phyloP scores from a whole-genome alignment of 148 eudicot genomes.

The Hydrangea macrophylla region DNA sequence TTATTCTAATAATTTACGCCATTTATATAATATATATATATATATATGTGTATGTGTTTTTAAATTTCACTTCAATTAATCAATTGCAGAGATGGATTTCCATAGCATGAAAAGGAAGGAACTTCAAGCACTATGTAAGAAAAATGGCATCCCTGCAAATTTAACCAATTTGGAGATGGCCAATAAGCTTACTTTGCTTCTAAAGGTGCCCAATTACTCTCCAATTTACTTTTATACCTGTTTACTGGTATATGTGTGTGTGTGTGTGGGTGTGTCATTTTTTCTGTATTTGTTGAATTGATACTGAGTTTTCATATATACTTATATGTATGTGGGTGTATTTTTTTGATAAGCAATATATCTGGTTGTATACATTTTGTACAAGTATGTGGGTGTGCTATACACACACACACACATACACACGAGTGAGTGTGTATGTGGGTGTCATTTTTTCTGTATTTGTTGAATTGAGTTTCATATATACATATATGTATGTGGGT shows the following conservation, averaged over 20 bases:
- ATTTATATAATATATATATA: no score
- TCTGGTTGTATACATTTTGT: no score
- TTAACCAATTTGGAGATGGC: constrained; percentile 63
- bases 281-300: no score
- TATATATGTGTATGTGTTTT: not conserved
- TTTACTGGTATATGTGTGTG: not conserved
- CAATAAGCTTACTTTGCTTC: constrained; percentile 35
- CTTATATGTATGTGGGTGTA: no score
- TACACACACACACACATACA: not conserved
- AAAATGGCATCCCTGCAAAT: constrained; percentile 63
- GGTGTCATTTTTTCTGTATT: no score
- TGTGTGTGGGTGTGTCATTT: not conserved
- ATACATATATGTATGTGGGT: not conserved
- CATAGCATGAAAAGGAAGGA: constrained; percentile 46
- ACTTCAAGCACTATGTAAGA: constrained; percentile 66
- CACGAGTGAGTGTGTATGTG: not conserved
- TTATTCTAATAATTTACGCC: not conserved
- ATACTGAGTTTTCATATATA: no score
- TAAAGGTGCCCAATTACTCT: constrained; percentile 29
- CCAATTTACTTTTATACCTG: not conserved
- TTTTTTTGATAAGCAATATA: no score
- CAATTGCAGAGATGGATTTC: constrained; percentile 56
- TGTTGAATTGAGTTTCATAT: no score
- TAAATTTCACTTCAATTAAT: not conserved
- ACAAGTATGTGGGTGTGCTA: no score